These are phyloP conservation scores for Quercus tomentella DNA, from an alignment of 331 rosid species.

Conservation along the genomic window DNA sequence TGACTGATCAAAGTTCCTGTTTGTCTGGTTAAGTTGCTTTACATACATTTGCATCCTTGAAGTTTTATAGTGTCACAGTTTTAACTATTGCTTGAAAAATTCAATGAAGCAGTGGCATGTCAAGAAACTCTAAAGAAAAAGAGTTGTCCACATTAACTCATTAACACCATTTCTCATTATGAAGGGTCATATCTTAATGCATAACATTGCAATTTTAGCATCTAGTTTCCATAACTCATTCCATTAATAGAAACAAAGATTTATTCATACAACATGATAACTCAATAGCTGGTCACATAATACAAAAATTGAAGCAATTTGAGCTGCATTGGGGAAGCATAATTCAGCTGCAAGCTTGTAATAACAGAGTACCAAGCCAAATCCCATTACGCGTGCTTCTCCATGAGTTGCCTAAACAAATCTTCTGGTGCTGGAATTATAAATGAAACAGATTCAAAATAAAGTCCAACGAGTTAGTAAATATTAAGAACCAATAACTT, in stretches of 20 bases:
- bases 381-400: slow-evolving; percentile 31
- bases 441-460: background rate
- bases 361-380: background rate
- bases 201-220: background rate
- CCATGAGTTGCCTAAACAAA: slow-evolving; percentile 43
- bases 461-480: background rate
- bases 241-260: background rate
- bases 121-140: background rate
- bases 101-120: background rate
- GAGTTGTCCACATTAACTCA: background rate
- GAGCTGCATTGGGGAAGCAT: background rate
- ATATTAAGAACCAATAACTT: background rate
- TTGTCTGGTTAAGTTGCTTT: background rate
- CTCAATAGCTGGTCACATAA: background rate
- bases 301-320: background rate
- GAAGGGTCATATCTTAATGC: background rate
- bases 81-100: background rate
- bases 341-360: background rate
- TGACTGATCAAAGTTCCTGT: too few species aligned
- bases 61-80: background rate
- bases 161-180: background rate
- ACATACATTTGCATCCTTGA: background rate
- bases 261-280: background rate
- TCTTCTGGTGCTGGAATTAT: slow-evolving; percentile 44
- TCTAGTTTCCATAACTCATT: background rate